These are phyloP conservation scores for Zymoseptoria crescenta DNA, from an alignment of 2,329 filamentous ascomycete species.

Conservation along the genomic window DNA sequence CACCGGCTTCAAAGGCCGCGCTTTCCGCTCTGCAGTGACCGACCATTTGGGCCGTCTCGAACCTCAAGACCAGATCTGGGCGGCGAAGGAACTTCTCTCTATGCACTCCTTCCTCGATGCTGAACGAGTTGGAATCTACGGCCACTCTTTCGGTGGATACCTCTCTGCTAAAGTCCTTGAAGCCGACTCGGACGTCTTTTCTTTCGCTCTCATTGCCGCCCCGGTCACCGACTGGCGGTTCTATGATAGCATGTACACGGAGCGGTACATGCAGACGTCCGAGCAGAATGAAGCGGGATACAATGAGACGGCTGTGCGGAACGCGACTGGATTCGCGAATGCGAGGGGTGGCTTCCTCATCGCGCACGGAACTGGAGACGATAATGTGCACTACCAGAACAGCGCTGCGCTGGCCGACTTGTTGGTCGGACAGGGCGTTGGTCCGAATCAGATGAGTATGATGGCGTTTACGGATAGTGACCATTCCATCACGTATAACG, in stretches of 20 bases:
- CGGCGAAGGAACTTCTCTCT: constrained; percentile 48
- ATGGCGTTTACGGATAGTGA: constrained; percentile 59
- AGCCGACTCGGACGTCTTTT: constrained; percentile 52
- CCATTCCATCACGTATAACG: constrained; percentile 54
- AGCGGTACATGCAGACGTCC: constrained; percentile 63
- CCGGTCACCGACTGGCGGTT: constrained; percentile 63
- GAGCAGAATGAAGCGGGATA: constrained; percentile 53
- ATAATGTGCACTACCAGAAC: constrained; percentile 67
- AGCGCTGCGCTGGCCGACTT: constrained; percentile 54
- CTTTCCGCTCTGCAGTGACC: constrained; percentile 52
- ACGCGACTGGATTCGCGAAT: constrained; percentile 54
- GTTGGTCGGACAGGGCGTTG: constrained; percentile 51
- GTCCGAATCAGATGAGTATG: constrained; percentile 54
- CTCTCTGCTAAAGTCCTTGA: constrained; percentile 60
- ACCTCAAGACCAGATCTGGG: constrained; percentile 60
- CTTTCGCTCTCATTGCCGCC: constrained; percentile 55
- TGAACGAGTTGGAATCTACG: constrained; percentile 57
- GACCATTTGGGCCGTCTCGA: constrained; percentile 56
- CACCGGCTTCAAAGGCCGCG: constrained; percentile 56
- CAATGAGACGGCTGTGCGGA: constrained; percentile 51
- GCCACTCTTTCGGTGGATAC: constrained; percentile 63
- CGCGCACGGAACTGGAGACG: constrained; percentile 60
- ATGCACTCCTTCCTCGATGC: constrained; percentile 49
- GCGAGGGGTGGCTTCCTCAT: constrained; percentile 54
- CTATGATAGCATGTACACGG: constrained; percentile 65